These are phyloP conservation scores for Naganishia cerealis DNA, from an alignment of 1,284 basidiomycete species.

Conservation along the genomic window DNA sequence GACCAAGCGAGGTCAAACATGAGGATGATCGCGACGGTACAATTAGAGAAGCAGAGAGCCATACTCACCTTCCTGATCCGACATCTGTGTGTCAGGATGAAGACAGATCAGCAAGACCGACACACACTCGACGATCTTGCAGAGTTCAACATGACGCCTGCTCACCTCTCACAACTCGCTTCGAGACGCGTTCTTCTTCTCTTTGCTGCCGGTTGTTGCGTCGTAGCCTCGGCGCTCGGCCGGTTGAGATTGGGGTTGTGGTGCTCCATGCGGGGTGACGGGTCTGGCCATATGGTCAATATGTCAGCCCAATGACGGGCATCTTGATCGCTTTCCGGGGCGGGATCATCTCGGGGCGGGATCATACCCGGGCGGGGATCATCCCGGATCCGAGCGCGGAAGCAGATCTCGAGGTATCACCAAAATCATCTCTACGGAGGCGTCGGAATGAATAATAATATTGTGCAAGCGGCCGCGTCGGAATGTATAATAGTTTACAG, in stretches of 20 bases:
- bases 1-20: neutral
- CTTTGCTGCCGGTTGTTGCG: neutral
- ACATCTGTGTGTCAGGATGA: neutral
- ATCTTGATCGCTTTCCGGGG: too few species aligned
- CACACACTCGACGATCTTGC: neutral
- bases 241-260: neutral
- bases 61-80: conserved; percentile 2
- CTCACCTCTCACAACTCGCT: conserved; percentile 15
- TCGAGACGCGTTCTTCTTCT: conserved; percentile 21
- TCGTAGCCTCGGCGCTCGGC: neutral
- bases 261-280: conserved; percentile 3
- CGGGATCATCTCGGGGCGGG: too few species aligned
- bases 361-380: too few species aligned
- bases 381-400: too few species aligned
- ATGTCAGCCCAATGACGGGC: too few species aligned
- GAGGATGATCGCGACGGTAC: too few species aligned
- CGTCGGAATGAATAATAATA: too few species aligned
- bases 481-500: too few species aligned
- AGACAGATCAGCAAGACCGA: conserved; percentile 1
- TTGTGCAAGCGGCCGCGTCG: too few species aligned
- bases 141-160: neutral
- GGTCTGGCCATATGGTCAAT: neutral
- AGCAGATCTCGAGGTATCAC: too few species aligned
- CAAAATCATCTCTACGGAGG: too few species aligned
- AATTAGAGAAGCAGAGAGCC: neutral